Evolutionary conservation across 352 stramenopile species (phyloP), one percentile per base, ranked within the genome.

Genomic region (Phytopythium mirpurense): DNA sequence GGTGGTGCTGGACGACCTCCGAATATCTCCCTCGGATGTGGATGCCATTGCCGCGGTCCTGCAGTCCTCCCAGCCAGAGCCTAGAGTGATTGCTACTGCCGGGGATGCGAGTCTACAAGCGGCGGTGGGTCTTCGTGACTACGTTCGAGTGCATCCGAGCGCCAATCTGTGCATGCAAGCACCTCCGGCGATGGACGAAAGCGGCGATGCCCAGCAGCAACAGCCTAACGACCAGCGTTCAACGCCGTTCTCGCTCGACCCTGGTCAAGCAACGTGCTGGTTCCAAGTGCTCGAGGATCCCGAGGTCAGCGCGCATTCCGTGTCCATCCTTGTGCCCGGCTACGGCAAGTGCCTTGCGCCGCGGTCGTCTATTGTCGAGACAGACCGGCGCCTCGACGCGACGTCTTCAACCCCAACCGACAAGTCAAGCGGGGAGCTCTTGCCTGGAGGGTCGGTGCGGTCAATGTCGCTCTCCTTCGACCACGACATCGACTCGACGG

Each of bases 11-110:
- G 31, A 52, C 19, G 46, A 52, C 23, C 29, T 52, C 2, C n/a
- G 24, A 19, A 52, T 52, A 29, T 32, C 29, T 4, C 31, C n/a
- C 16, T 40, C 46, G 12, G 46, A 52, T 29, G 15, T 52, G 15
- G 46, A 52, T 31, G 19, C 31, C 10, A 51, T 51, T n/a, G 18
- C 27, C 9, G 45, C 45, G 2, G 45, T 40, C 9, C 45, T 51
- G 6, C 18, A 4, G 8, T 29, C 14, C 9, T 23, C 19, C 9
- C 45, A 51, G 16, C 45, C 45, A 16, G 45, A 51, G n/a, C 31
- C 31, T 5, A 51, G 45, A 49, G 11, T 11, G 19, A 49, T 49
- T 19, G 10, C 19, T 2, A 15, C 24, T 21, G 14, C 5, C 5
- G 16, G 26, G 16, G 19, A 23, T 27, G 14, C 27, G 15, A 19